phyloP scores from a whole-genome alignment of 2,329 filamentous ascomycete genomes.

The Scolecobasidium constrictum region DNA sequence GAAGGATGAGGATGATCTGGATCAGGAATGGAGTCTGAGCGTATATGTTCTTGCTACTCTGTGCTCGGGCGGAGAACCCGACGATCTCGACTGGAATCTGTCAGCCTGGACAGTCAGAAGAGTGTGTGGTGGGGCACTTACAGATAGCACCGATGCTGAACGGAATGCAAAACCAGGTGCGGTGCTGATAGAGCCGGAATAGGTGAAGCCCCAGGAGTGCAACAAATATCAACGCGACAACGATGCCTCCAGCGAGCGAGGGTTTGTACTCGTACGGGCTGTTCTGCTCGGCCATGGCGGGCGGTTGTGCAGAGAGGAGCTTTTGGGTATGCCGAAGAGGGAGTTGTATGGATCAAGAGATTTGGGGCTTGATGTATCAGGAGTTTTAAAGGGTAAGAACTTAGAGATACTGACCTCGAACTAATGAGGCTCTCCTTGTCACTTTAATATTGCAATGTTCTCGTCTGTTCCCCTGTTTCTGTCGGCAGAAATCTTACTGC shows the following conservation, averaged over 20 bases:
- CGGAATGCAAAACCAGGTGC: slow-evolving; percentile 39
- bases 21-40: slow-evolving; percentile 31
- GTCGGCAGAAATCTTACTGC: too few species aligned
- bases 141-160: slow-evolving; percentile 36
- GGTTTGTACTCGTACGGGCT: slow-evolving; percentile 36
- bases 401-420: too few species aligned
- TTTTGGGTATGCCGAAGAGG: too few species aligned
- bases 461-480: too few species aligned
- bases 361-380: too few species aligned
- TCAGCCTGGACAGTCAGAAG: slow-evolving; percentile 10
- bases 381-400: too few species aligned
- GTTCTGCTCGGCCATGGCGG: too few species aligned
- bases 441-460: too few species aligned
- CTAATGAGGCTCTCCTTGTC: too few species aligned
- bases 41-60: slow-evolving; percentile 29
- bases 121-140: slow-evolving; percentile 22
- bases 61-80: slow-evolving; percentile 40
- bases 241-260: slow-evolving; percentile 32
- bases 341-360: too few species aligned
- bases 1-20: slow-evolving; percentile 34
- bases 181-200: slow-evolving; percentile 30
- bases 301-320: too few species aligned
- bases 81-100: slow-evolving; percentile 35
- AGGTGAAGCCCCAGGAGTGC: slow-evolving; percentile 30
- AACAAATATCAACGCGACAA: slow-evolving; percentile 36